Evolutionary conservation across 257 asterid species (phyloP).

Genomic region (Petrea volubilis): DNA sequence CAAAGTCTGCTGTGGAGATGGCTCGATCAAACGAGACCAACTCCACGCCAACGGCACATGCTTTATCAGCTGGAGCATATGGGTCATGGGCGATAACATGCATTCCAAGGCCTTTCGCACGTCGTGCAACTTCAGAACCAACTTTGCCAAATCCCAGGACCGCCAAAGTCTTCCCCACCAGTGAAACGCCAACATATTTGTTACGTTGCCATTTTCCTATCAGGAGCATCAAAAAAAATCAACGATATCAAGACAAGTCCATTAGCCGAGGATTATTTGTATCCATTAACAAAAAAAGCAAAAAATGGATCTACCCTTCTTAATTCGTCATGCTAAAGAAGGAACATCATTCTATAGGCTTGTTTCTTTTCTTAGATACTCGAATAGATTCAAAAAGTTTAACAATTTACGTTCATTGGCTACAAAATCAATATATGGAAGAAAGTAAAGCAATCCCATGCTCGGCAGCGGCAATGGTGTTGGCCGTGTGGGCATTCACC

Average conservation of each 20-base stretch:
- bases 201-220: constrained; percentile 81
- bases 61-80: constrained; percentile 93
- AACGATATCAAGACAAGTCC: constrained; percentile 1
- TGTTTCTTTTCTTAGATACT: no score
- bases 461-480: constrained; percentile 90
- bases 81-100: constrained; percentile 91
- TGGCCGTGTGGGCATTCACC: constrained; percentile 89
- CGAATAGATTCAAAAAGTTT: no score
- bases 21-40: constrained; percentile 86
- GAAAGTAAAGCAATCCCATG: constrained; percentile 80
- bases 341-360: no score
- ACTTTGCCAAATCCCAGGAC: constrained; percentile 98
- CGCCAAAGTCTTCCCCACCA: constrained; percentile 86
- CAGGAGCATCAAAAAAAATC: constrained; percentile 4
- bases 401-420: no score
- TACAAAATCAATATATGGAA: no score
- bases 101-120: constrained; percentile 97
- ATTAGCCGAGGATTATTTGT: neutral
- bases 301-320: no score
- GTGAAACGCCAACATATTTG: constrained; percentile 60
- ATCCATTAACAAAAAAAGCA: no score
- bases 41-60: constrained; percentile 81
- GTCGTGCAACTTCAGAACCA: constrained; percentile 63
- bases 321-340: no score
- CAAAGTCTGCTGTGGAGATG: constrained; percentile 69